Base-by-base conservation (phyloP, 495 filamentous ascomycete species). In the Tuber indicum region DNA sequence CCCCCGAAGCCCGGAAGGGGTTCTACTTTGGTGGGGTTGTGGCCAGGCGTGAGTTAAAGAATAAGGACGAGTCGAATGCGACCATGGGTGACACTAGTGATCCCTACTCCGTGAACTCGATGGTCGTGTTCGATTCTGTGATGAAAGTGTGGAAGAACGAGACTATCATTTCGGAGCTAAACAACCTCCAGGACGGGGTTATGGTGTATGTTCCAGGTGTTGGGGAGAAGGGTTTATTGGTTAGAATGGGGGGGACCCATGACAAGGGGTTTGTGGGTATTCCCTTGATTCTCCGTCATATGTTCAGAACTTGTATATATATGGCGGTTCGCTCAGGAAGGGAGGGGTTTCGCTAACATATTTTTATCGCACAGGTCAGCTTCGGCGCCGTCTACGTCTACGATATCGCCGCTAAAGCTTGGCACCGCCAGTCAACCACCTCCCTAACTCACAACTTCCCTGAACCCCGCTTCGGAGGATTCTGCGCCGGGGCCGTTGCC, bases 221-320 rank as follows among this genome's bases (percentile, higher is more conserved):
- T 47, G 86, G 85, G n/a, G 5, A 75, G 21, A 83, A 84, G 41
- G 86, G 86, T 16, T 77, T 83, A 44, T 44, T 87, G 62, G 79
- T 87, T 46, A 75, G 83, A 44, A 81, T 87, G 62, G 86, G 86
- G 16, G 85, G 86, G 52, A 83, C 81, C 32, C 70, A 76, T 32
- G 14, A 1, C 4, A 4, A 6, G 32, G 58, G 14, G 0, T 16
- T 32, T 62, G 58, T 62, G 58, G 58, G 58, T 62, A 12, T 62
- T 62, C 58, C 58, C n/a, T 32, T 32, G n/a, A 62, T 62, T 32
- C 12, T 32, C 26, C 10, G n/a, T 62, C 3, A n/a, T 2, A 62
- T 16, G 3, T 16, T 4, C 26, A n/a, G 52, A 32, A 58, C 17
- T 19, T 23, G 47, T 58, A 58, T n/a, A 58, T n/a, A n/a, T 12